A percentile compares a stretch with the other conserved stretches of the same genome.
Conservation (phyloP, 495 filamentous ascomycete species). For the Talaromyces liani region DNA sequence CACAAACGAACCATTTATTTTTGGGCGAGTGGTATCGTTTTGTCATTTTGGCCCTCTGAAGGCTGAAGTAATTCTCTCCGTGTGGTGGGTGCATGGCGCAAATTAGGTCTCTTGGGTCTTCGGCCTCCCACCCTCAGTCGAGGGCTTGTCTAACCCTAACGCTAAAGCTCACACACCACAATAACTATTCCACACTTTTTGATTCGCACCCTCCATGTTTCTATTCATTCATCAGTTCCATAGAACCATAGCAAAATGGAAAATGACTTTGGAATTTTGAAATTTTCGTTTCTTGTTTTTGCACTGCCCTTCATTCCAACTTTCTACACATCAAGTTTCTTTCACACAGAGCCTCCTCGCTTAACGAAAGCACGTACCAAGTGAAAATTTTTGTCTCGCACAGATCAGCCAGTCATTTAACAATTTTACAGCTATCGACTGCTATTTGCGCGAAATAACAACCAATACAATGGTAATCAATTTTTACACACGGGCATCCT, state of each 20-base stretch:
- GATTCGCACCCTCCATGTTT: background rate
- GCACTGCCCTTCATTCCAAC: background rate
- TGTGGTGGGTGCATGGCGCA: background rate
- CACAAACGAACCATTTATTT: background rate
- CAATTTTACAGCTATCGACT: slow-evolving; percentile 4
- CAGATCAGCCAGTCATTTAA: slow-evolving; percentile 8
- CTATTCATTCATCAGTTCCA: background rate
- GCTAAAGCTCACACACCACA: background rate
- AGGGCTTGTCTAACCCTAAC: slow-evolving; percentile 1
- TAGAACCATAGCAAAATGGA: background rate
- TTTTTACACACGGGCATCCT: background rate
- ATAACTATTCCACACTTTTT: background rate
- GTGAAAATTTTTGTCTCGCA: slow-evolving; percentile 6
- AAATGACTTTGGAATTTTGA: background rate
- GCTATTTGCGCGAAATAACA: background rate
- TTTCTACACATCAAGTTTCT: background rate
- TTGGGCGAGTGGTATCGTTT: background rate
- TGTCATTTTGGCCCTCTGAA: background rate
- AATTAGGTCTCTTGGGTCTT: background rate
- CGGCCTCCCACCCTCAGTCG: background rate
- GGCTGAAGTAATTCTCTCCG: background rate
- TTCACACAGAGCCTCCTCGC: slow-evolving; percentile 1
- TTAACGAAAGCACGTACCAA: slow-evolving; percentile 4
- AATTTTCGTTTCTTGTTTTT: background rate
- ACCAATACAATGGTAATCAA: slow-evolving; percentile 3